phyloP scores from a whole-genome alignment of 2,329 filamentous ascomycete species.

The Penicillium sp. region DNA sequence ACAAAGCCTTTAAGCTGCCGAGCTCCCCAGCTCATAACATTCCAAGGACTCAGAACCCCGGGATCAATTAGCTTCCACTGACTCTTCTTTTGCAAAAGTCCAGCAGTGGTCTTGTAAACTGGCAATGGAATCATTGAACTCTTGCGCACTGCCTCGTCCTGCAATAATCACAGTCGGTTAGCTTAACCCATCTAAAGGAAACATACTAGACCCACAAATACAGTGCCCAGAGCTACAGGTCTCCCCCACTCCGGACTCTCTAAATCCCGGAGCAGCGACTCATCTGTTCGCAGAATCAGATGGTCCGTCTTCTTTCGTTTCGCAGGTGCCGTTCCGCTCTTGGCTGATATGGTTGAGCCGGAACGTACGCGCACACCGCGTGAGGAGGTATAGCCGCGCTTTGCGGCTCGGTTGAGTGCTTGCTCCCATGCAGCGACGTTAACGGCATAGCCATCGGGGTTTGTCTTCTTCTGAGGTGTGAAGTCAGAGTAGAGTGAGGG shows the following conservation, averaged over 20 bases:
- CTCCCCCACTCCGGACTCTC: constrained; percentile 75
- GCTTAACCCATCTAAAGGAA: neutral
- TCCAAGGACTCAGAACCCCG: constrained; percentile 59
- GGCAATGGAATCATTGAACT: constrained; percentile 68
- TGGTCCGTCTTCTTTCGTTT: constrained; percentile 42
- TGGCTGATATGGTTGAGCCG: constrained; percentile 8
- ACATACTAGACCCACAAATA: constrained; percentile 52
- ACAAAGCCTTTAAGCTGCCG: constrained; percentile 62
- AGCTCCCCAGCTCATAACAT: constrained; percentile 71
- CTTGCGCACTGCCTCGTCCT: constrained; percentile 67
- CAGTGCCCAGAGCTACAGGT: constrained; percentile 75
- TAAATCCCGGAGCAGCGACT: constrained; percentile 67
- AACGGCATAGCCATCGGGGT: constrained; percentile 80
- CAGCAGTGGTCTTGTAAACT: constrained; percentile 63
- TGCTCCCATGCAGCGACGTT: constrained; percentile 78
- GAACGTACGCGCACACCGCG: constrained; percentile 25
- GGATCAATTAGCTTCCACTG: constrained; percentile 57
- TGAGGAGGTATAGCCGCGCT: constrained; percentile 58
- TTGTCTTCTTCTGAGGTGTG: constrained; percentile 66
- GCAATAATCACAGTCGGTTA: neutral
- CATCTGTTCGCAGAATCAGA: constrained; percentile 53
- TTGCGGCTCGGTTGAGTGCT: constrained; percentile 67
- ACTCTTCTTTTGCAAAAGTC: constrained; percentile 68
- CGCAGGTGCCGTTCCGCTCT: neutral
- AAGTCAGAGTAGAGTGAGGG: constrained; percentile 90